Evolutionary conservation across 179 eudicot species (phyloP).

Genomic region (Vitellaria paradoxa): DNA sequence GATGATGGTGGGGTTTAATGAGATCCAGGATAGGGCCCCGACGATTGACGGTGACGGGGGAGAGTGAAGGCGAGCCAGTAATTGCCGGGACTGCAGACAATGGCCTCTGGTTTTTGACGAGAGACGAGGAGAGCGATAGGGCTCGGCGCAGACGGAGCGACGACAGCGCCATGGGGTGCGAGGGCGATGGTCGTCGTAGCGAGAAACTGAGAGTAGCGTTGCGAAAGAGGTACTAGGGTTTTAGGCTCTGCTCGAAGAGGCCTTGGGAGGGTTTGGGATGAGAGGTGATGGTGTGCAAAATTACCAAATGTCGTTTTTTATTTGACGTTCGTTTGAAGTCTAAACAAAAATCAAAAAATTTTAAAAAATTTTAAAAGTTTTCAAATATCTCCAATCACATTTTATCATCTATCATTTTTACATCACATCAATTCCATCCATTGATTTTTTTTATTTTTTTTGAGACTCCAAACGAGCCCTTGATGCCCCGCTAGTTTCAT

Average conservation of each 20-base stretch:
- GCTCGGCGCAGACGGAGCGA: constrained; percentile 42
- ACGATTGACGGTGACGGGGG: not conserved
- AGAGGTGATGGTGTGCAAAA: too few species aligned
- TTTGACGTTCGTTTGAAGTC: too few species aligned
- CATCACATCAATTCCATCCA: too few species aligned
- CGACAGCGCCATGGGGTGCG: constrained; percentile 15
- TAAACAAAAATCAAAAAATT: too few species aligned
- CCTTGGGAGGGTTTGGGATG: too few species aligned
- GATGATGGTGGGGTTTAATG: not conserved
- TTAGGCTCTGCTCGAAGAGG: not conserved
- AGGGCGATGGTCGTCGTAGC: not conserved
- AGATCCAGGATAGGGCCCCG: constrained; percentile 1
- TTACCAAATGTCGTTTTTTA: too few species aligned
- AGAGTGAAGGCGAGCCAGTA: not conserved
- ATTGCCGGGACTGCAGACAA: not conserved
- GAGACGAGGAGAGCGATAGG: constrained; percentile 30
- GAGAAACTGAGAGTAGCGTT: not conserved
- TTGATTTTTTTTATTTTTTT: too few species aligned
- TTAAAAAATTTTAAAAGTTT: too few species aligned
- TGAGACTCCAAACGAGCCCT: too few species aligned
- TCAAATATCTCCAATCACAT: too few species aligned
- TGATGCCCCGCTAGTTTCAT: too few species aligned
- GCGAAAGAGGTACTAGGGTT: constrained; percentile 1
- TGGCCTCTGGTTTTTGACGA: constrained; percentile 9
- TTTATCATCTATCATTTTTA: too few species aligned